These are phyloP conservation scores for Trichophyton mentagrophytes DNA, from an alignment of 2,329 filamentous ascomycete genomes.

Conservation along the genomic window DNA sequence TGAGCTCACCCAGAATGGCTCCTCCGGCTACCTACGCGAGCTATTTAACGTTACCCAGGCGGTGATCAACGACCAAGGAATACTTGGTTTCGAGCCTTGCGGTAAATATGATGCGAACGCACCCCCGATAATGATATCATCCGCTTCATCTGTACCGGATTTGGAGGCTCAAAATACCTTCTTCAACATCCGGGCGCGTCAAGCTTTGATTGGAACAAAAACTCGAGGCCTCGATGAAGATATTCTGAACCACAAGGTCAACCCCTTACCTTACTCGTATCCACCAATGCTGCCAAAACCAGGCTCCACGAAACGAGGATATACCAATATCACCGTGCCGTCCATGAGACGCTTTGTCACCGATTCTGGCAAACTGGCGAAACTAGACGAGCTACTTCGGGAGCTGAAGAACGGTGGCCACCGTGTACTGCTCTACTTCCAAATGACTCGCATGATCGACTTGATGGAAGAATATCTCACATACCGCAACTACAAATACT, in stretches of 20 bases:
- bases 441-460: conserved; percentile 99
- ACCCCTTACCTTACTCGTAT: conserved; percentile 40
- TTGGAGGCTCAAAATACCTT: conserved; percentile 55
- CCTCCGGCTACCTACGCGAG: conserved; percentile 57
- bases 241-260: conserved; percentile 60
- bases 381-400: conserved; percentile 74
- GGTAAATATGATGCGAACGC: conserved; percentile 67
- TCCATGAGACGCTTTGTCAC: conserved; percentile 98
- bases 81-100: conserved; percentile 68
- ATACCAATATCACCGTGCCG: conserved; percentile 81
- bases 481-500: conserved; percentile 98
- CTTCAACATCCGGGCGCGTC: conserved; percentile 67
- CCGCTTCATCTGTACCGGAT: conserved; percentile 52
- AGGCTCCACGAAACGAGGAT: conserved; percentile 67
- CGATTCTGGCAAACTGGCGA: conserved; percentile 89
- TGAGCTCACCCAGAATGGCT: conserved; percentile 55
- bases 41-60: conserved; percentile 66
- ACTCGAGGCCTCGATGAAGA: conserved; percentile 54
- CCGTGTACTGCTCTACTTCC: conserved; percentile 94
- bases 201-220: conserved; percentile 55
- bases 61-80: conserved; percentile 55
- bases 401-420: conserved; percentile 86
- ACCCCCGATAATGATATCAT: conserved; percentile 71
- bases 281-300: conserved; percentile 68
- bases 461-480: conserved; percentile 98